Base-by-base conservation (phyloP, 2,329 filamentous ascomycete species). In the Xylaria multiplex region DNA sequence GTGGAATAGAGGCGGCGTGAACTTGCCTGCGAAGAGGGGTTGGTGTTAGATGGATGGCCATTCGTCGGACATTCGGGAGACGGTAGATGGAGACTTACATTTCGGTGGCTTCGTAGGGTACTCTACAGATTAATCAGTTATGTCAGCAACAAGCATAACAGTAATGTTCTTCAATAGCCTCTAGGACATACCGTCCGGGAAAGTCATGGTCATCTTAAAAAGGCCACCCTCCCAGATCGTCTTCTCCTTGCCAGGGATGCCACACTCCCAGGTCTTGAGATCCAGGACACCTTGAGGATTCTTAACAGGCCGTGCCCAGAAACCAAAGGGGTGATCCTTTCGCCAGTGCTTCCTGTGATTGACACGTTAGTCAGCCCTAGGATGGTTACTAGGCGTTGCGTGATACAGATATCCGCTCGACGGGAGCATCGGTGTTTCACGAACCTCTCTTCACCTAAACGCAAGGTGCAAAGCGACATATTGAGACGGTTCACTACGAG, bases 101-200 rank as follows among this genome's bases (percentile, higher is more conserved):
- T 99, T 99, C 1, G 96, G 96, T 37, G 96, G 96, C 81, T 99
- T 99, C 58, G 96, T 99, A 16, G 96, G 96, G 79, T 99, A 99
- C 76, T 99, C 96, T 97, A 75, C 70, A 70, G 19, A 57, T 35
- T 43, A 40, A 43, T 24, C 52, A 19, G 53, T 69, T 55, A 65
- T 61, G 63, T 72, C 48, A 69, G 65, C 40, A 13, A 60, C 50
- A 42, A 48, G 5, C 48, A 32, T 22, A 14, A 35, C 19, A 45
- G 24, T 27, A 42, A 24, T 14, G 11, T n/a, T 30, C 9, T 13
- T 30, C 27, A 9, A 11, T 54, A 30, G 16, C 48, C 6, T n/a
- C 32, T 11, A 16, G 14, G 14, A 81, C 89, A 79, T 81, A 96
- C 93, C 94, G 75, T 99, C 96, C 0, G 96, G 96, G 74, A 99